Percentiles rank a stretch among this genome's conserved stretches.
These are phyloP conservation scores for Letharia lupina DNA, from an alignment of 495 filamentous ascomycete genomes.

Conservation along the genomic window DNA sequence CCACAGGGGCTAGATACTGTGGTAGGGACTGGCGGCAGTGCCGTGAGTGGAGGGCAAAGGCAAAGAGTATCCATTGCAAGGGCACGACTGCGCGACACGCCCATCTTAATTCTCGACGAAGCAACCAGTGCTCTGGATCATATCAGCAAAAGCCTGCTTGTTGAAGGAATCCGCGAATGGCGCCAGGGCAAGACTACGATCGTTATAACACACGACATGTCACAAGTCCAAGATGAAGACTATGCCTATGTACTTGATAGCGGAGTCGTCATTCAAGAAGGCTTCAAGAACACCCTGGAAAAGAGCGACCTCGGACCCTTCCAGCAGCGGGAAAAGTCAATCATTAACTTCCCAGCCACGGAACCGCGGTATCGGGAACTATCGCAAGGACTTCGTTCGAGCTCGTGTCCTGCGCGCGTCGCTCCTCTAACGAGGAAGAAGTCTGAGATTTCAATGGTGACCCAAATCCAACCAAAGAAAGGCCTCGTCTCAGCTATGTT, in stretches of 20 bases:
- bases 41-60: conserved; percentile 78
- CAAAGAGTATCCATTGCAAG: conserved; percentile 72
- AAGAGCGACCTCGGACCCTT: conserved; percentile 18
- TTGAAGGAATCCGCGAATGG: conserved; percentile 63
- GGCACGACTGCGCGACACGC: conserved; percentile 68
- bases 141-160: conserved; percentile 58
- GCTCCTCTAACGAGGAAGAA: neutral
- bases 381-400: neutral
- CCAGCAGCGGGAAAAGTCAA: neutral
- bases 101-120: conserved; percentile 77
- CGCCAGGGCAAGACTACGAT: conserved; percentile 69
- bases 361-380: neutral
- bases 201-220: conserved; percentile 83
- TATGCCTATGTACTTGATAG: conserved; percentile 75
- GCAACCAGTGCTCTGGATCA: conserved; percentile 75
- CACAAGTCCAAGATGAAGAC: conserved; percentile 65
- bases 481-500: neutral
- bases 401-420: neutral
- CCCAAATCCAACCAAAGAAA: neutral
- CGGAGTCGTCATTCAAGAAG: conserved; percentile 61
- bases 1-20: conserved; percentile 66
- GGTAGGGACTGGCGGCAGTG: conserved; percentile 60
- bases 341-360: conserved; percentile 1
- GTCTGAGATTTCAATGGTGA: neutral
- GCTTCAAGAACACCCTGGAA: conserved; percentile 45